Evolutionary conservation across 2,329 filamentous ascomycete species (phyloP).

Genomic region (Beauveria pseudobassiana): DNA sequence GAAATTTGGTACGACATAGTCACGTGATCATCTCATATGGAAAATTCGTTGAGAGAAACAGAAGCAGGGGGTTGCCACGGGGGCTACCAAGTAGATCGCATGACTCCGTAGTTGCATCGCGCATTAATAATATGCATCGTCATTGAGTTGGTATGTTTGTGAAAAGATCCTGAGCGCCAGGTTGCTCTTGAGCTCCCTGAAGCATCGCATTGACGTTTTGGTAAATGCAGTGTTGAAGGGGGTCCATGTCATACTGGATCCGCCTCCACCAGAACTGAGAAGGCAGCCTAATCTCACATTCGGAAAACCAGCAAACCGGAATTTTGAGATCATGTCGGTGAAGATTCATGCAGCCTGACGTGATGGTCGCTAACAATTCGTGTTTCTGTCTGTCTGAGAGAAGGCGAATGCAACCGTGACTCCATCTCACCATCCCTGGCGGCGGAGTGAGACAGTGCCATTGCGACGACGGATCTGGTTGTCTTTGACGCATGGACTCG

Average conservation of each 20-base stretch:
- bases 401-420: not conserved
- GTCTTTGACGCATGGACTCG: not conserved
- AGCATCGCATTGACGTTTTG: too few relatives aligned
- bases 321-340: not conserved
- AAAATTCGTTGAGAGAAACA: not conserved
- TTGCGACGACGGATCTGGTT: not conserved
- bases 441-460: not conserved
- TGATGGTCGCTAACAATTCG: not conserved
- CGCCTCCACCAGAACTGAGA: not conserved
- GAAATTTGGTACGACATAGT: conserved; percentile 3
- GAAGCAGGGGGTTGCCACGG: not conserved
- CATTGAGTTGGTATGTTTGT: too few relatives aligned
- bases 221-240: too few relatives aligned
- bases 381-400: not conserved
- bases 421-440: not conserved
- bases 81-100: not conserved
- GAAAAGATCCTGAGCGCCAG: too few relatives aligned
- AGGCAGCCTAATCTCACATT: not conserved
- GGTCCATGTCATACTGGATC: not conserved
- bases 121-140: not conserved
- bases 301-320: not conserved
- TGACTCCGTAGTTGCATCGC: not conserved
- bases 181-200: too few relatives aligned
- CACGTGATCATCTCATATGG: conserved; percentile 4
- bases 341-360: not conserved